Evolutionary conservation across 2,329 filamentous ascomycete genomes (phyloP).

Genomic region (Massarina eburnea): DNA sequence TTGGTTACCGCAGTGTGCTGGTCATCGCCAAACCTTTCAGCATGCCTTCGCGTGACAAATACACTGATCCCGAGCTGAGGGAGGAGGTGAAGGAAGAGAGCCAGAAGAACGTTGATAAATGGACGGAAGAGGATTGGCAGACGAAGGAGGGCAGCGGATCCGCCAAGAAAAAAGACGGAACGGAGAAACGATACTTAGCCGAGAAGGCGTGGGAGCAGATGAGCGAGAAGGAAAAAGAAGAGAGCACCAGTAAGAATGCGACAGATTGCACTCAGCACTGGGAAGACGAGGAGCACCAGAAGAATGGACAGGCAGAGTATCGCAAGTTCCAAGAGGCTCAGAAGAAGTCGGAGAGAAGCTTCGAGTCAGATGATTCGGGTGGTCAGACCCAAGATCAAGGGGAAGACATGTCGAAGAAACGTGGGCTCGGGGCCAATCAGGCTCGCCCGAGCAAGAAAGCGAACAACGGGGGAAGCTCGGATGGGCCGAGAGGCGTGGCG

Average conservation of each 20-base stretch:
- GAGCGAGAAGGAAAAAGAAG: conserved; percentile 37
- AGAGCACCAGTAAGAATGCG: conserved; percentile 23
- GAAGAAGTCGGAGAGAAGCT: conserved; percentile 7
- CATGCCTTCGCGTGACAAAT: conserved; percentile 53
- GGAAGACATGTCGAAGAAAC: conserved; percentile 14
- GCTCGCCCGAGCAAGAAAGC: conserved; percentile 39
- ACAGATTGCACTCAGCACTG: conserved; percentile 35
- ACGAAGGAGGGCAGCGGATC: conserved; percentile 50
- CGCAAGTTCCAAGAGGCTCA: conserved; percentile 31
- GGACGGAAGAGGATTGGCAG: conserved; percentile 54
- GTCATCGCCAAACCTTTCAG: too few relatives aligned
- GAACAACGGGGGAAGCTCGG: conserved; percentile 29
- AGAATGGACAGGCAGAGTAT: conserved; percentile 27
- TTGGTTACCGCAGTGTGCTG: too few relatives aligned
- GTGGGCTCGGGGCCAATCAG: conserved; percentile 30
- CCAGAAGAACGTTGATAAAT: conserved; percentile 49
- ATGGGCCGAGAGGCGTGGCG: conserved; percentile 18
- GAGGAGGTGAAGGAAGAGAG: conserved; percentile 49
- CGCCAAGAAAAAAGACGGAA: conserved; percentile 50
- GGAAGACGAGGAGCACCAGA: conserved; percentile 31
- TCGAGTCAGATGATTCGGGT: conserved; percentile 5
- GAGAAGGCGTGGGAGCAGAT: conserved; percentile 54
- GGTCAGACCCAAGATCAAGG: conserved; percentile 8
- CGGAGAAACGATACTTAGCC: conserved; percentile 49
- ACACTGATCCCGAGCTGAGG: conserved; percentile 50